A percentile compares a stretch with the other conserved stretches of the same genome.
phyloP scores from a whole-genome alignment of 768 basidiomycete genomes.

The Naganishia onofrii region DNA sequence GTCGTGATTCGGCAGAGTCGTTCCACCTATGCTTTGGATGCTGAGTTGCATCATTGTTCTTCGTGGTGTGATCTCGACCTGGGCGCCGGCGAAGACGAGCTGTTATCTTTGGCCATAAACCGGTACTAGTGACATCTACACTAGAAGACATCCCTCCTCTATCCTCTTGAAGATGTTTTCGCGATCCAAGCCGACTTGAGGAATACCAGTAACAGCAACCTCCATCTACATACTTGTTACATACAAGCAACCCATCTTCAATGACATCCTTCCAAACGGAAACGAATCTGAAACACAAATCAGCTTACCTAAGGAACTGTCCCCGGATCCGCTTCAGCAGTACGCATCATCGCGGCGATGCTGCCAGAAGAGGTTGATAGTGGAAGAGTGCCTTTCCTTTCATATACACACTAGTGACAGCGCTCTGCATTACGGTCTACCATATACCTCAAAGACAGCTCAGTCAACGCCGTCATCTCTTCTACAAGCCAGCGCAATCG shows the following conservation, averaged over 20 bases:
- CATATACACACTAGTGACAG: too few species aligned
- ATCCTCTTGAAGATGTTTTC: background rate
- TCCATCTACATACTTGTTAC: too few species aligned
- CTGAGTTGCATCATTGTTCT: background rate
- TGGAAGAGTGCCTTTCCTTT: background rate
- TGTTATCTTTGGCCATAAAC: background rate
- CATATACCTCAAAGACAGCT: too few species aligned
- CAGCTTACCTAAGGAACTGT: background rate
- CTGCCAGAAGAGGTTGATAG: background rate
- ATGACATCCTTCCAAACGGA: background rate
- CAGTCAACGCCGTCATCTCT: background rate
- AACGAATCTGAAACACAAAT: slow-evolving; percentile 17
- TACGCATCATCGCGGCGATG: slow-evolving; percentile 7
- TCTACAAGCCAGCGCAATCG: background rate
- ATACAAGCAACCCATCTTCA: too few species aligned
- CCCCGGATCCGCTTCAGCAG: background rate
- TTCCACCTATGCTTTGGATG: slow-evolving; percentile 1
- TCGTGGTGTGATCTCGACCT: background rate
- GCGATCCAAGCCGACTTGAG: too few species aligned
- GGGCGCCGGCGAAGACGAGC: background rate
- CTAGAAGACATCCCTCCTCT: background rate
- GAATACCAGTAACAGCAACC: too few species aligned
- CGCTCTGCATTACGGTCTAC: too few species aligned
- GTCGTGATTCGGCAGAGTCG: background rate
- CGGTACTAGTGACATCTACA: background rate